Base-by-base conservation (phyloP, 768 basidiomycete genomes). In the Leccinum fibrillosum region DNA sequence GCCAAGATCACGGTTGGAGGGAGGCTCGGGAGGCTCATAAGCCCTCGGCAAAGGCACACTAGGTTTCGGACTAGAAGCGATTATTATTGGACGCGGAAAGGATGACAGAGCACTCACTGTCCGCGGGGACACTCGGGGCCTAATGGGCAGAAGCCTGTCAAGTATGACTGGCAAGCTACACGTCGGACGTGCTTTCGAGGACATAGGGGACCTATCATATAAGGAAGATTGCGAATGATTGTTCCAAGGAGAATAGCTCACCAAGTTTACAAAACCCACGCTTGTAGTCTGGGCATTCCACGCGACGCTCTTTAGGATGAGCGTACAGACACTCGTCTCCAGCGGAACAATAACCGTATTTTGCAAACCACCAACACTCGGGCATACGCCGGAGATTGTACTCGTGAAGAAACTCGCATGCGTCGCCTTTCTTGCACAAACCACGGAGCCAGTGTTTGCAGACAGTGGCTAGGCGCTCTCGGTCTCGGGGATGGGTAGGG, bases 381-480 rank as follows among this genome's bases (percentile, higher is more conserved):
- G 97, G 97, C 95, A 98, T 98, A 60, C 92, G 88, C 58, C 97
- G 78, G 52, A 99, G 82, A 72, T 98, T 97, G 78, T 98, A 99
- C 77, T 98, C 97, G 75, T 99, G 97, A 70, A 98, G 81, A 74
- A 98, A 99, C 76, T 98, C 97, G 77, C 97, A 99, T 25, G 90
- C 88, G 69, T 95, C 91, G 54, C 94, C 96, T 74, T 98, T 98
- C 77, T 98, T 98, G 76, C 97, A 98, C 17, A 99, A 80, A 13
- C 97, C 97, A 56, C 97, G 85, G 45, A 99, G 84, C 90, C 96
- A 98, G 76, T 98, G 97, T 75, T 98, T 98, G 78, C 97, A 99
- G 17, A 99, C 95, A 2, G 96, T 97, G 21, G 89, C 84, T 45
- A 93, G 79, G 45, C 90, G 83, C 64, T 92, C 91, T 62, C 90